Base-by-base conservation (phyloP, 140 eudicot genomes). In the Stevia rebaudiana region DNA sequence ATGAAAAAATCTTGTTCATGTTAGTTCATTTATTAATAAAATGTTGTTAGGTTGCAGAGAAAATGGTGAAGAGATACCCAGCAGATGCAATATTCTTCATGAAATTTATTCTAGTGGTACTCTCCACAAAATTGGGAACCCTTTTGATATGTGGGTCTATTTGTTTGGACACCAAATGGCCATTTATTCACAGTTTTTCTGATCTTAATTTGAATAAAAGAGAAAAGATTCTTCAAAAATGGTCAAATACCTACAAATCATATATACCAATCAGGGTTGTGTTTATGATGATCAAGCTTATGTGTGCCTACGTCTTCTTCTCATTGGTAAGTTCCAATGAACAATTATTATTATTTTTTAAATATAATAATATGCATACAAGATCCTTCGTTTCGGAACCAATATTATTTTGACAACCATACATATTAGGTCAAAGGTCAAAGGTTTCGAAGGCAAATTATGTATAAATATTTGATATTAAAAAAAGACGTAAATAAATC, bases 101-200 rank as follows among this genome's bases (percentile, higher is more conserved):
- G 11, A 79, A 55, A 23, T 6, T 82, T 17, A 72, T 84, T 46
- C 65, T 92, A 51, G 81, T 15, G 52, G 22, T 88, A 10, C 79
- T 92, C 12, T 92, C 97, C 25, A 88, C 87, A 0, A 83, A 84
- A 72, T 50, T 92, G 67, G 99, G 99, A 39, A 79, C 88, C 35
- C 71, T 92, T 49, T 55, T 92, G 80, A 71, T 92, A 0, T 85
- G 99, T 63, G 99, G 99, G 39, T 42, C 18, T 15, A 36, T 63
- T 64, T 85, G 95, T 81, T 85, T 92, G 30, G 84, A 74, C 52
- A 70, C 83, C 78, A 85, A 51, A 49, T 92, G 87, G 87, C 99
- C 99, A 23, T 92, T 92, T 60, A 55, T 92, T 53, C 86, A 76
- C 71, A 83, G 76, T 5, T 92, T 92, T 62, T 76, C 90, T 0